Base-by-base conservation (phyloP, 345 rosid species). In the Arabis alpina region DNA sequence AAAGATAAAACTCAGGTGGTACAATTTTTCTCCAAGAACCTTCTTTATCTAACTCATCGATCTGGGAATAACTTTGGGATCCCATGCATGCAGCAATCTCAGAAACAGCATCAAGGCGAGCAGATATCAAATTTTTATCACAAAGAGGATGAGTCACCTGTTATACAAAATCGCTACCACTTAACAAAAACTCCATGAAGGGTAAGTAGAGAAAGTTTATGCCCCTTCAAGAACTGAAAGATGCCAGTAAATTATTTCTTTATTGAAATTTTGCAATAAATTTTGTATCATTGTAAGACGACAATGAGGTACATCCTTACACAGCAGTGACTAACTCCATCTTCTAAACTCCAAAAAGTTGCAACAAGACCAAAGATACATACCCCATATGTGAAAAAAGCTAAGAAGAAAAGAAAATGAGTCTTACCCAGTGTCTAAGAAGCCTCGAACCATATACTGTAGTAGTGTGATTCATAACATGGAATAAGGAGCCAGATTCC, bases 71-170 rank as follows among this genome's bases (percentile, higher is more conserved):
- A 80, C 74, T 89, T 66, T 58, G 70, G 56, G 87, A 84, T 27
- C 94, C 84, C 92, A 91, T 85, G 74, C 86, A 85, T 66, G 84
- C 91, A 74, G 84, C 80, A 74, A 91, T 91, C 87, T 93, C 98
- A 76, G 94, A 88, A 82, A 93, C 98, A 81, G 96, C 97, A 83
- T 87, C 94, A 73, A 91, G 98, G 72, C 98, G 98, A 83, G 94
- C 86, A 65, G 73, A 79, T 73, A 93, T 93, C 90, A 86, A 77
- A 80, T 82, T 84, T 84, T 81, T 82, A 72, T 86, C 87, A 74
- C 94, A 83, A 72, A 93, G 83, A 67, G 98, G 98, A 77, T 91
- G 97, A 81, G 83, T 81, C 80, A 93, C 96, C 98, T 93, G 86
- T 66, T 58, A n/a, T n/a, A 6, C 56, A 8, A 25, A 34, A 11